phyloP scores from a whole-genome alignment of 176 grass and related monocot genomes.

The Raddia distichophylla region DNA sequence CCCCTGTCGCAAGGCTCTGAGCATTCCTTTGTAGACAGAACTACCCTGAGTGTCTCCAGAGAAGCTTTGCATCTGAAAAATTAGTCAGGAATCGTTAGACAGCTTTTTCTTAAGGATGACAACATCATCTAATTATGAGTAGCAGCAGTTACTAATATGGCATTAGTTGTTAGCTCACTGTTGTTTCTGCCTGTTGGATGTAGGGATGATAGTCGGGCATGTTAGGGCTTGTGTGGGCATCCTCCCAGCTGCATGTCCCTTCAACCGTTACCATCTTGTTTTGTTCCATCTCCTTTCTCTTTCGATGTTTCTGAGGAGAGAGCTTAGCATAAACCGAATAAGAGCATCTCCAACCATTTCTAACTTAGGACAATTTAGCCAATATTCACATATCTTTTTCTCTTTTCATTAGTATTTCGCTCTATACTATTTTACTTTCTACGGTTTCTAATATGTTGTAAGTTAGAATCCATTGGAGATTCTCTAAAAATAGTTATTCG shows the following conservation, averaged over 20 bases:
- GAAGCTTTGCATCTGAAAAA: conserved; percentile 3
- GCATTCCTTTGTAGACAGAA: conserved; percentile 3
- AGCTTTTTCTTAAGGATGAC: not conserved
- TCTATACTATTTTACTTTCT: too few species aligned
- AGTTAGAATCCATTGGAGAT: too few species aligned
- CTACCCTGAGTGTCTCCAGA: not conserved
- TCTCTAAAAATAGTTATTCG: not conserved
- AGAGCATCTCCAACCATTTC: not conserved
- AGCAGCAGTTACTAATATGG: not conserved
- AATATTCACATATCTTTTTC: too few species aligned
- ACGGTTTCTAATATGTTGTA: too few species aligned
- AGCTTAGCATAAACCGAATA: not conserved
- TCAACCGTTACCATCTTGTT: too few species aligned
- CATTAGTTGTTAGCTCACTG: conserved; percentile 15
- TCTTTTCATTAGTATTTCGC: too few species aligned
- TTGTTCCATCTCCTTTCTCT: not conserved
- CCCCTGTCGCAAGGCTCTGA: conserved; percentile 25
- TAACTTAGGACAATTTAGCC: too few species aligned
- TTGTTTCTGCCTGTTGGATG: not conserved
- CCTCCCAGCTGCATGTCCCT: not conserved
- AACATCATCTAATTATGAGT: not conserved
- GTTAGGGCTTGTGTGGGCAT: not conserved
- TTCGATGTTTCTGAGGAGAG: conserved; percentile 37
- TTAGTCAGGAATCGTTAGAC: not conserved
- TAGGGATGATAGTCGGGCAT: not conserved